Evolutionary conservation across 148 eudicot genomes (phyloP).

Genomic region (Chenopodium album): DNA sequence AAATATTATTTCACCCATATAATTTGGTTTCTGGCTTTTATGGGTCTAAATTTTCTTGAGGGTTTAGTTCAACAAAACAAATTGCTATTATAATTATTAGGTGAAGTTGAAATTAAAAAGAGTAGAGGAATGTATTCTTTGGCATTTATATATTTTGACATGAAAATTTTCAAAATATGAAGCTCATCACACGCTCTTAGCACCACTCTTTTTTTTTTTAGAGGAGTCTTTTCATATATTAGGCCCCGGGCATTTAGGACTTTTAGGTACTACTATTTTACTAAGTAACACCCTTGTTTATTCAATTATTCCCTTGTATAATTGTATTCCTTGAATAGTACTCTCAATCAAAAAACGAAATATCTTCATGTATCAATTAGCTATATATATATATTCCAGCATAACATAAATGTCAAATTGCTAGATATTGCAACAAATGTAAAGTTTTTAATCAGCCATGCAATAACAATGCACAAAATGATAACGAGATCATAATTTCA

Average conservation of each 20-base stretch:
- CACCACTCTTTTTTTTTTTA: constrained; percentile 35
- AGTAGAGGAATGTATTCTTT: neutral
- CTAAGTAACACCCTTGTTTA: neutral
- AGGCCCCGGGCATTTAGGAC: neutral
- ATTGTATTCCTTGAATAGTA: constrained; percentile 16
- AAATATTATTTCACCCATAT: too few relatives aligned
- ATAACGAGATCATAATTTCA: too few relatives aligned
- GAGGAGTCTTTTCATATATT: neutral
- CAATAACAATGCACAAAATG: neutral
- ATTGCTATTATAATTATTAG: neutral
- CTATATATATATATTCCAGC: neutral
- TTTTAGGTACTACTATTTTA: too few relatives aligned
- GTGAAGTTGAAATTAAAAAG: neutral
- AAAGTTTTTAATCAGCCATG: neutral
- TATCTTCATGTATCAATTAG: neutral
- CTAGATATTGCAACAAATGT: neutral
- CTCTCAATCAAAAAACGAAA: neutral
- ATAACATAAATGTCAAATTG: neutral
- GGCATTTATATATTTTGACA: constrained; percentile 15
- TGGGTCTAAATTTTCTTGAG: too few relatives aligned
- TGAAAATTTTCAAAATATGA: neutral
- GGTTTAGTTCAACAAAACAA: too few relatives aligned
- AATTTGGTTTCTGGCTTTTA: too few relatives aligned
- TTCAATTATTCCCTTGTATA: constrained; percentile 13
- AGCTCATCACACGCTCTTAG: neutral